Conservation (phyloP, 495 filamentous ascomycete genomes). For the Annulohypoxylon maeteangense region DNA sequence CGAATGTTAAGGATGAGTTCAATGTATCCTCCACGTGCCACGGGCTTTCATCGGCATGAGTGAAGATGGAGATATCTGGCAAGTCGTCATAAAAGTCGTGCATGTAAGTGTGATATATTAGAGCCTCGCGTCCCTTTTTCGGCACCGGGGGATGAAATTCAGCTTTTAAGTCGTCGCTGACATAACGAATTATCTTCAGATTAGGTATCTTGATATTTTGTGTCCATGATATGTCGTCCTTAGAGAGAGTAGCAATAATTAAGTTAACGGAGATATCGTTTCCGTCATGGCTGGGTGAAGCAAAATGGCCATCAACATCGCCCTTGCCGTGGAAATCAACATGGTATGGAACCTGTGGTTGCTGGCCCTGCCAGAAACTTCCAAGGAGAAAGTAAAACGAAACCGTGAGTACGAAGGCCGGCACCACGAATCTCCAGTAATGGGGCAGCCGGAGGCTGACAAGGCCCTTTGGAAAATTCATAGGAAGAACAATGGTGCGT, state of each 20-base stretch:
- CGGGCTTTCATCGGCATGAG: constrained; percentile 72
- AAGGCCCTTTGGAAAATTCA: constrained; percentile 27
- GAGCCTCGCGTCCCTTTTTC: constrained; percentile 82
- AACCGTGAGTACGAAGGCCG: constrained; percentile 15
- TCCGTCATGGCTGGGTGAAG: neutral
- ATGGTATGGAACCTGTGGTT: neutral
- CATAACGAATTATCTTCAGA: constrained; percentile 70
- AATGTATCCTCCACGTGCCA: constrained; percentile 72
- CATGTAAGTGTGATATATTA: constrained; percentile 78
- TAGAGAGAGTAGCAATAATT: constrained; percentile 66
- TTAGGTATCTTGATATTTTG: constrained; percentile 62
- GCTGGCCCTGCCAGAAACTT: constrained; percentile 12
- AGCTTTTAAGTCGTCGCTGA: constrained; percentile 69
- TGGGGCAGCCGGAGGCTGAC: constrained; percentile 29
- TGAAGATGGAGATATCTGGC: constrained; percentile 75
- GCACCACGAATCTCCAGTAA: constrained; percentile 30
- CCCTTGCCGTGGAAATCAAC: neutral
- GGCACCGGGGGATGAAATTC: constrained; percentile 69
- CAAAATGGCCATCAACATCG: constrained; percentile 3
- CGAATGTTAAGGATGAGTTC: constrained; percentile 52
- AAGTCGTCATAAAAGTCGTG: constrained; percentile 76
- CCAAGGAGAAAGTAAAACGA: constrained; percentile 15
- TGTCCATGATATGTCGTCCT: constrained; percentile 72
- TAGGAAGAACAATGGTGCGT: constrained; percentile 26
- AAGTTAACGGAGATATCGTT: constrained; percentile 52